Percentiles rank a stretch among this genome's conserved stretches.
These are phyloP conservation scores for Chlorella sp. DNA, from an alignment of 139 green algal genomes.

Conservation along the genomic window DNA sequence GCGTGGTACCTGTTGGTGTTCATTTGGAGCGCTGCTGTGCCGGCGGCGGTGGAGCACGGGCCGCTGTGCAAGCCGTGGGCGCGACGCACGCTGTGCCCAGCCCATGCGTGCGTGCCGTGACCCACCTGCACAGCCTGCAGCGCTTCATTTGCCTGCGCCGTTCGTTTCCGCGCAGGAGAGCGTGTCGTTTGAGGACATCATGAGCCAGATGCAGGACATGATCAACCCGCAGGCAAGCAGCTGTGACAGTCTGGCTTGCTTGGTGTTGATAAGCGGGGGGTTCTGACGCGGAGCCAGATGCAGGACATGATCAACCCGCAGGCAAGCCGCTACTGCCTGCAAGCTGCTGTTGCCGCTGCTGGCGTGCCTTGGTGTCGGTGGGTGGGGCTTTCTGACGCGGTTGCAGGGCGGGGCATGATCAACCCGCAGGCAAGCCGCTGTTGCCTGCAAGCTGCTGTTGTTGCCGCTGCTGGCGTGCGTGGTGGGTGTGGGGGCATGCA, in stretches of 20 bases:
- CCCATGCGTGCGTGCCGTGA: not conserved
- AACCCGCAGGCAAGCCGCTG: constrained; percentile 53
- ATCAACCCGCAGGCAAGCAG: constrained; percentile 68
- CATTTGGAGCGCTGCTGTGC: not conserved
- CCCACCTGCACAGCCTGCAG: not conserved
- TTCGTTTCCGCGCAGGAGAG: constrained; percentile 6
- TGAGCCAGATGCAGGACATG: constrained; percentile 99
- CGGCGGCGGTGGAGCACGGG: too few relatives aligned
- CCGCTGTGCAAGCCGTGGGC: too few relatives aligned
- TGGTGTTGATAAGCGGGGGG: too few relatives aligned
- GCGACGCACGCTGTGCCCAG: not conserved
- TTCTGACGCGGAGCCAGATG: constrained; percentile 78
- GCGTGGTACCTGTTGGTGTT: constrained; percentile 61
- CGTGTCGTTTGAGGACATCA: constrained; percentile 47
- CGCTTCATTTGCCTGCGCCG: not conserved
- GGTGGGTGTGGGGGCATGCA: too few relatives aligned
- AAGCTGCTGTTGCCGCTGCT: too few relatives aligned
- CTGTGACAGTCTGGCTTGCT: too few relatives aligned
- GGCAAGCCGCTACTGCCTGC: not conserved
- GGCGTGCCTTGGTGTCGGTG: too few relatives aligned
- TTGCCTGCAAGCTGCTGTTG: too few relatives aligned
- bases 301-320: constrained; percentile 95
- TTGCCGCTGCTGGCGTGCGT: too few relatives aligned
- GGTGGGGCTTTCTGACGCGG: too few relatives aligned
- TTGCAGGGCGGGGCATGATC: constrained; percentile 98